Base-by-base conservation (phyloP, 2,329 filamentous ascomycete species). In the Dactylella cylindrospora region DNA sequence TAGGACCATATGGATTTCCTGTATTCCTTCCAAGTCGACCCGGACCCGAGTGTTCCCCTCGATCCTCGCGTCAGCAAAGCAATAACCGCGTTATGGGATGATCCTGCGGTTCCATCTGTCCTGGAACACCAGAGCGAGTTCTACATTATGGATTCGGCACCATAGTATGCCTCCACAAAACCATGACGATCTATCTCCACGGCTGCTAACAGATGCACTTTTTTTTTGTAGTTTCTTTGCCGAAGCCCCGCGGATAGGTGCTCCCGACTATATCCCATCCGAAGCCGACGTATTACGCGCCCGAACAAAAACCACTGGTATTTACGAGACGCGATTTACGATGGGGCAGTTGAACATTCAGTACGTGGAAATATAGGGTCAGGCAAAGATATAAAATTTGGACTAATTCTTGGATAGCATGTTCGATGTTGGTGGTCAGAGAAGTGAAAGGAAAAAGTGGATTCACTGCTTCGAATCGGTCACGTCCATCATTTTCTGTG, bases 401-500 rank as follows among this genome's bases (percentile, higher is more conserved):
- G 38, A 54, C 71, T 73, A 67, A 73, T 68, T 15, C 22, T 19
- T 36, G 47, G 19, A 17, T 71, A 97, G 91, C 77, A 98, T 98
- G 93, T 98, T 98, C 72, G 93, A 98, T 73, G 93, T 98, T 3
- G 93, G 93, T 65, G 93, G 93, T 19, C 93, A 98, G 75, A 80
- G 93, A 72, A 97, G 91, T 73, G 93, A 98, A 75, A 83, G 93
- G 65, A 98, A 98, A 79, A 98, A 98, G 77, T 98, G 93, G 93
- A 98, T 98, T 72, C 93, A 98, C 76, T 98, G 93, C 77, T 98
- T 98, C 74, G 93, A 98, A 74, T 97, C 97, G 70, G 93, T 98
- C 70, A 98, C 93, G 35, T 97, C 93, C 3, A 98, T 98, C 74
- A 98, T 98, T 68, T 98, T 98, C 75, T 98, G 93, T 71, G 93